phyloP scores from a whole-genome alignment of 2,329 filamentous ascomycete species.

The Colletotrichum eleusines region DNA sequence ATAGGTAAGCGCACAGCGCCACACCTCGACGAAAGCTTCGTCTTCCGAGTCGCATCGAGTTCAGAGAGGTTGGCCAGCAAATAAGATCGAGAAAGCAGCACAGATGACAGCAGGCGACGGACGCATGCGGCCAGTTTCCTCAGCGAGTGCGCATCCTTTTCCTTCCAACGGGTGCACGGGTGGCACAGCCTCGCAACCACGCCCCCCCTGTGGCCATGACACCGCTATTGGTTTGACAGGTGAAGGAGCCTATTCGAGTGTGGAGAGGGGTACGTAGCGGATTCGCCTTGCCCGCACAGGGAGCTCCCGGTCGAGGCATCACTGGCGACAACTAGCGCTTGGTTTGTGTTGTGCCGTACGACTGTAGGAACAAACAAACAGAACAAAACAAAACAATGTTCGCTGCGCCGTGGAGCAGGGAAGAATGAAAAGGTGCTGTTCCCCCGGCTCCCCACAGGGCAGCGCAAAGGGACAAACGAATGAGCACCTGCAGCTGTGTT shows the following conservation, averaged over 20 bases:
- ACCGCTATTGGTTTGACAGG: not conserved
- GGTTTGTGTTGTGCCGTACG: not conserved
- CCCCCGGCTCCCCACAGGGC: conserved; percentile 1
- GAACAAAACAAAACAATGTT: not conserved
- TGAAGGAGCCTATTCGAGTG: conserved; percentile 4
- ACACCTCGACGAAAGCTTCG: conserved; percentile 30
- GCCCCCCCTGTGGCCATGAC: conserved; percentile 26
- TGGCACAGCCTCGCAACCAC: conserved; percentile 37
- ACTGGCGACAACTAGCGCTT: not conserved
- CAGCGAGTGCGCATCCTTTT: not conserved
- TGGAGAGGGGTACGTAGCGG: conserved; percentile 20
- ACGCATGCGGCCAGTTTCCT: not conserved
- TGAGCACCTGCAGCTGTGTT: conserved; percentile 2
- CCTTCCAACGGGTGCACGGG: conserved; percentile 1
- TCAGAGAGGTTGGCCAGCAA: not conserved
- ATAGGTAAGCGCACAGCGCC: no score
- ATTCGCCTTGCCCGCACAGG: conserved; percentile 24
- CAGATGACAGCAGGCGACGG: not conserved
- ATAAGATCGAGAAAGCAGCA: not conserved
- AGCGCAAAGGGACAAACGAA: not conserved
- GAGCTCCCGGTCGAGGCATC: conserved; percentile 9
- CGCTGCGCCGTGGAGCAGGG: not conserved
- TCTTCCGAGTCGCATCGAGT: not conserved
- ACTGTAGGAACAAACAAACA: no score
- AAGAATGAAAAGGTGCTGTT: conserved; percentile 5